These are phyloP conservation scores for Gentiana straminea DNA, from an alignment of 257 asterid species.

Conservation along the genomic window DNA sequence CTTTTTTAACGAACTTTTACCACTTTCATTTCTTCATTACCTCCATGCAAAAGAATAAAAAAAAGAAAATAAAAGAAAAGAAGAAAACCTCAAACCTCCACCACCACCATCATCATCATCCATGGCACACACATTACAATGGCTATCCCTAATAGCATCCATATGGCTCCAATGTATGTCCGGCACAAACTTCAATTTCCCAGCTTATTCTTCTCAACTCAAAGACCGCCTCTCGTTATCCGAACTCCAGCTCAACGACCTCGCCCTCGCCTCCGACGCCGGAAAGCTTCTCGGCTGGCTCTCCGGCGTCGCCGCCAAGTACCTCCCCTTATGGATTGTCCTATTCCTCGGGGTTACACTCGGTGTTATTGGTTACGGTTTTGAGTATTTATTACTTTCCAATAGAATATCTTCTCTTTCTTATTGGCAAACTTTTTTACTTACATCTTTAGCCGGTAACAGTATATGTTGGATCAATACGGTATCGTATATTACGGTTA, in stretches of 20 bases:
- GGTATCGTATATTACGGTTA: constrained; percentile 39
- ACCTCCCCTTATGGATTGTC: constrained; percentile 55
- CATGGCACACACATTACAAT: constrained; percentile 19
- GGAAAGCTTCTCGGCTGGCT: constrained; percentile 76
- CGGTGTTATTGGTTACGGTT: constrained; percentile 62
- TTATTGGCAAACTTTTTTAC: constrained; percentile 38
- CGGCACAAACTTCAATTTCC: constrained; percentile 70
- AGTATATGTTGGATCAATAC: constrained; percentile 83
- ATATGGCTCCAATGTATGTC: constrained; percentile 71
- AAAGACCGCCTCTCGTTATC: constrained; percentile 45
- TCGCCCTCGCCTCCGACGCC: constrained; percentile 81
- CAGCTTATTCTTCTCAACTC: constrained; percentile 63
- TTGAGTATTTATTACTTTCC: constrained; percentile 49
- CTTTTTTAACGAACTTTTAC: too few relatives aligned
- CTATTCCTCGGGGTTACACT: constrained; percentile 53
- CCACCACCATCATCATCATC: too few relatives aligned
- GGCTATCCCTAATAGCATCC: constrained; percentile 60
- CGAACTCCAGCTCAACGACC: constrained; percentile 56
- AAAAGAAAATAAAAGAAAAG: too few relatives aligned
- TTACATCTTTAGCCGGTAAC: constrained; percentile 61
- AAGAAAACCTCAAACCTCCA: too few relatives aligned
- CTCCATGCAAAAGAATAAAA: too few relatives aligned
- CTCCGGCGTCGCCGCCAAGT: constrained; percentile 57
- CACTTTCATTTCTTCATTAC: too few relatives aligned
- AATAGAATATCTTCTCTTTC: constrained; percentile 18